phyloP scores from a whole-genome alignment of 2,329 filamentous ascomycete genomes.

The Cryphonectria naterciae region DNA sequence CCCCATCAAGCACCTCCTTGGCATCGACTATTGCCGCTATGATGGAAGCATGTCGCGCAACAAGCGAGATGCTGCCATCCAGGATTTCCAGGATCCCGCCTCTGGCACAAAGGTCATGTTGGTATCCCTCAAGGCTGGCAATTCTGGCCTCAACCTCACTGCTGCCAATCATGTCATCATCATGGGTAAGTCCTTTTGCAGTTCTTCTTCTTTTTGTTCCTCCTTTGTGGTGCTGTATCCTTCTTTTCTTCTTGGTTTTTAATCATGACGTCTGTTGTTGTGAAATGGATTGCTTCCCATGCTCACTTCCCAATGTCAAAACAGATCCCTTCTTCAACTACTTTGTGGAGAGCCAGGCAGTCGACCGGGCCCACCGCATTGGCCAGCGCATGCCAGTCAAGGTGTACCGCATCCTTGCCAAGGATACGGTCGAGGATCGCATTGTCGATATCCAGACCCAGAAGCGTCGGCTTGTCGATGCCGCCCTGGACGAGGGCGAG shows the following conservation, averaged over 20 bases:
- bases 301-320: neutral
- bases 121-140: constrained; percentile 79
- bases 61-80: constrained; percentile 68
- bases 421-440: constrained; percentile 83
- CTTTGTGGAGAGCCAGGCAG: constrained; percentile 88
- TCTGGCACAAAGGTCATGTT: constrained; percentile 70
- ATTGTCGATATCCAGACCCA: constrained; percentile 78
- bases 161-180: constrained; percentile 85
- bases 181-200: constrained; percentile 46
- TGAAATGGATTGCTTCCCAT: neutral
- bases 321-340: constrained; percentile 91
- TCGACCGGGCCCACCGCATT: constrained; percentile 87
- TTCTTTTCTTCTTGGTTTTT: neutral
- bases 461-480: constrained; percentile 77
- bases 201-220: neutral
- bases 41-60: constrained; percentile 74
- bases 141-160: constrained; percentile 84
- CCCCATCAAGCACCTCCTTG: constrained; percentile 59
- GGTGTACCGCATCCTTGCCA: constrained; percentile 78
- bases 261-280: neutral
- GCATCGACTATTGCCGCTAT: constrained; percentile 68
- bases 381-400: constrained; percentile 75
- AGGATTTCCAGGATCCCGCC: constrained; percentile 63
- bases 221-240: too few species aligned
- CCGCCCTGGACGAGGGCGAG: constrained; percentile 78